These are phyloP conservation scores for Carex parvula DNA, from an alignment of 176 grass and related monocot species.

Conservation along the genomic window DNA sequence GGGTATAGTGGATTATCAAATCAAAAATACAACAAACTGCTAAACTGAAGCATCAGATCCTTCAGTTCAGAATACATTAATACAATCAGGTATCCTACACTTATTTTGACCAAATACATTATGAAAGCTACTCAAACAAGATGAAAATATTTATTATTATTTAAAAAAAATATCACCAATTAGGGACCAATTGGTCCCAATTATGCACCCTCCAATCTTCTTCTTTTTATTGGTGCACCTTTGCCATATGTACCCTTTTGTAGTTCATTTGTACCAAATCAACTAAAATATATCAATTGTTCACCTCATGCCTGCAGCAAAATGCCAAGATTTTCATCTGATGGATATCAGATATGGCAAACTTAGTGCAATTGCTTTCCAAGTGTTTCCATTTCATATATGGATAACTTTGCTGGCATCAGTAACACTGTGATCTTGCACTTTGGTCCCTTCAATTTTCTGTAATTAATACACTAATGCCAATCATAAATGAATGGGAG, in stretches of 20 bases:
- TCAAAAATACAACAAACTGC: background rate
- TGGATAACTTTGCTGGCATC: background rate
- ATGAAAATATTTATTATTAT: background rate
- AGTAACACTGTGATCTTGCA: background rate
- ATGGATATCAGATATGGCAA: background rate
- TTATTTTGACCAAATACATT: background rate
- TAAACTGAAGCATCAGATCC: background rate
- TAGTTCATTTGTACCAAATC: background rate
- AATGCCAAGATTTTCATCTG: slow-evolving; percentile 19
- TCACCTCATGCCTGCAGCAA: background rate
- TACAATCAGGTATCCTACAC: background rate
- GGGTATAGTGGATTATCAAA: background rate
- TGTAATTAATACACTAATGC: background rate
- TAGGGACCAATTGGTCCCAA: background rate
- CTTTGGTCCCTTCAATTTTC: background rate
- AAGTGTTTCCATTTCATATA: background rate
- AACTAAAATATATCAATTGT: background rate
- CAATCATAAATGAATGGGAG: background rate
- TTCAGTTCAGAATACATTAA: background rate
- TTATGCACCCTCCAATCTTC: background rate
- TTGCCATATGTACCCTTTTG: background rate
- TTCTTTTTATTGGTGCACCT: background rate
- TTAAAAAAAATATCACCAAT: background rate
- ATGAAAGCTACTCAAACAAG: background rate
- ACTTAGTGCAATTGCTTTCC: background rate